Evolutionary conservation across 495 filamentous ascomycete species (phyloP), one percentile per base, ranked within the genome.

Genomic region (Pseudevernia furfuracea): DNA sequence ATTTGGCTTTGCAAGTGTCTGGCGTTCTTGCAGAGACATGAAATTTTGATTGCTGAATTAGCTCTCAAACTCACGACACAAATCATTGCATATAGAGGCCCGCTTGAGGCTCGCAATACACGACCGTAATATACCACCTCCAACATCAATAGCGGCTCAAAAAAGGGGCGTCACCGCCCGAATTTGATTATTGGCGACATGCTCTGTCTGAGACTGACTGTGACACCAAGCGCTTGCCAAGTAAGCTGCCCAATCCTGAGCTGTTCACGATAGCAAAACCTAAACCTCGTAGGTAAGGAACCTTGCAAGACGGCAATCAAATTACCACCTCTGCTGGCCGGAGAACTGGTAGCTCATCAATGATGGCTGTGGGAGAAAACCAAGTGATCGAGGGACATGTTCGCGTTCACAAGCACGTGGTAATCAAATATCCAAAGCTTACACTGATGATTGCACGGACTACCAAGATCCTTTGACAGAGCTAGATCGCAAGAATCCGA

Each of bases 1-100:
- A 99, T 74, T 72, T 97, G 64, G 79, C 87, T 28, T 75, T 97
- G 66, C 84, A 89, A 69, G 86, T 97, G 73, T 87, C 89, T 0
- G 86, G 86, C 17, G 87, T 96, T 59, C 67, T 97, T 68, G 81
- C 58, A n/a, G 64, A 69, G 53, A 56, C 32, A 30, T 71, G 61
- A 69, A 36, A 32, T 5, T 39, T 32, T 21, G 14, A 19, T 28
- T 23, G 8, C 41, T 15, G 34, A 25, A 17, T 12, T 30, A 23
- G 14, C 36, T 49, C 34, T 10, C 44, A 23, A n/a, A 6, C 5
- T 56, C 25, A 25, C 15, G n/a, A 44, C 23, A 61, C 28, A 32
- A 19, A 28, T 8, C 17, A 46, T 43, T 21, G 58, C 58, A 28
- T 36, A 38, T 49, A n/a, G 23, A 28, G 46, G 23, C 49, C 5